Evolutionary conservation across 306 rosid genomes (phyloP), one percentile per base, ranked within the genome.

Genomic region (Alnus rubra): DNA sequence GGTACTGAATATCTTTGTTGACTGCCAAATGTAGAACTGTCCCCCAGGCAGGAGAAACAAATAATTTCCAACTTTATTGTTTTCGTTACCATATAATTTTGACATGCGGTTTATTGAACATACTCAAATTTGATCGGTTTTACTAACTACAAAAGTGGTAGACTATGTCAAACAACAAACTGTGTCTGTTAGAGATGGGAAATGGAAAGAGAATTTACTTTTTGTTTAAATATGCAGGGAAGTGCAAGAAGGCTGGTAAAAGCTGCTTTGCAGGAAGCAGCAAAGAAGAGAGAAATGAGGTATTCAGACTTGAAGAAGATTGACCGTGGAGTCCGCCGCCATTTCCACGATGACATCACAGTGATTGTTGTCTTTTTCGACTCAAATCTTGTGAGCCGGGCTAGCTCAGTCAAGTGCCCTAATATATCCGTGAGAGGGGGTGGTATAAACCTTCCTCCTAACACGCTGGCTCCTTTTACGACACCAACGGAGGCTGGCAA

Each of bases 271-370:
- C 97, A 90, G 80, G 87, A 88, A 88, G 97, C 98, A 7, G 98
- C 99, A 30, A 91, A 92, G 90, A 95, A 95, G 89, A 95, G 99
- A 86, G 99, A 95, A 84, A 95, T 95, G 99, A 91, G 99, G 82
- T 95, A 93, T 78, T 93, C 99, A 15, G 99, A 95, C 87, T 78
- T 95, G 82, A 95, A 91, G 88, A 95, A 90, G 90, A 95, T 95
- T 2, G 99, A 93, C 53, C 89, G 99, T 0, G 99, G 99, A 7
- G 99, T 95, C 47, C 98, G 99, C 2, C 91, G 99, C 19, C 99
- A 95, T 89, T 95, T 95, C 91, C 99, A 95, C 0, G 99, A 95
- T 53, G 99, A 95, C 78, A 95, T 92, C 82, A 95, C 99, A 0
- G 99, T 95, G 92, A 74, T 95, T 68, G 96, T 95, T 64, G 89